Base-by-base conservation (phyloP, 805 yeast genomes). In the Monosporozyma yasuniensis region DNA sequence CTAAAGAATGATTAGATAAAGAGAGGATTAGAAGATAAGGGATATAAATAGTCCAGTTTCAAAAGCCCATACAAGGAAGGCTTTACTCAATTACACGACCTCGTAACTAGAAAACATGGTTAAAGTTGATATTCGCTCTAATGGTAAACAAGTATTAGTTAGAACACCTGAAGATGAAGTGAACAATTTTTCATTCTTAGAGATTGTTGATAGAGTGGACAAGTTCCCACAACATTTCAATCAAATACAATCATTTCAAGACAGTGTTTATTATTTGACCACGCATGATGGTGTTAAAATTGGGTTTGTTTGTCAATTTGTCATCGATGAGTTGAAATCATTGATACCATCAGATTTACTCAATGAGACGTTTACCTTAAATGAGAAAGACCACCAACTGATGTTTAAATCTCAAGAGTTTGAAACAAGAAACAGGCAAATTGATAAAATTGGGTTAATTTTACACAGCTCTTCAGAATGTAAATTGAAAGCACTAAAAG, bases 371-470 rank as follows among this genome's bases (percentile, higher is more conserved):
- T 66, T 71, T 72, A 52, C 63, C 50, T 6, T 59, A 43, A 39
- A 55, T 66, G 22, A 73, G 63, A 1, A 22, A 12, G 16, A 47
- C 35, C 47, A 68, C 68, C 70, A 65, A 62, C 39, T 56, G 49
- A 44, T 46, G 49, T 50, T 69, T 61, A 44, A 55, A 49, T 48
- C 72, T 64, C 44, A 60, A 56, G 30, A 61, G 56, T 53, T 66
- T 52, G 63, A 64, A 21, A 59, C 56, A 7, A 61, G 66, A 38
- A 59, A 65, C 48, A 47, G 60, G 32, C 60, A 84, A 53, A 64
- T 86, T 48, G 74, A 65, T 2, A 46, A 52, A 10, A 53, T 83
- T 1, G 86, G 80, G 0, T 25, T 27, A 0, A 30, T 44, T 11
- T 71, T 82, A 72, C 69, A 69, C 54, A 52, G 69, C 23, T 47